phyloP scores from a whole-genome alignment of 1,284 basidiomycete genomes.

The Ustilago curta region DNA sequence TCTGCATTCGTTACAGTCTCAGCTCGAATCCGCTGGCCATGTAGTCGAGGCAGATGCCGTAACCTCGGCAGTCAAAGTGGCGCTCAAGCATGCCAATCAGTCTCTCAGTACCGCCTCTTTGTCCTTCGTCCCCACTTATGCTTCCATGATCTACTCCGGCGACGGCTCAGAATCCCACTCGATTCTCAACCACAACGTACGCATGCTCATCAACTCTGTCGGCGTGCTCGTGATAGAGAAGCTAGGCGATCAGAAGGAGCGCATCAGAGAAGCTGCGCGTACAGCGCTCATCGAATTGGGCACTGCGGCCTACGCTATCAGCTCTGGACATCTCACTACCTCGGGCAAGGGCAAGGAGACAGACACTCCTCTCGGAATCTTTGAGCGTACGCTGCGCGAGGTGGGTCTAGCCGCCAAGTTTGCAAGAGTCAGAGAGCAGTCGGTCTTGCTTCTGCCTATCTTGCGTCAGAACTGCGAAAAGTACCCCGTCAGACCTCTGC shows the following conservation, averaged over 20 bases:
- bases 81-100: slow-evolving; percentile 82
- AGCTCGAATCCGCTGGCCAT: slow-evolving; percentile 37
- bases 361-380: slow-evolving; percentile 79
- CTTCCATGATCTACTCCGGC: slow-evolving; percentile 46
- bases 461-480: slow-evolving; percentile 49
- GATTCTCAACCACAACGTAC: slow-evolving; percentile 42
- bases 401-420: slow-evolving; percentile 79
- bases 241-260: slow-evolving; percentile 81
- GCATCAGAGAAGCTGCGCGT: slow-evolving; percentile 79
- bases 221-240: slow-evolving; percentile 81
- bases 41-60: slow-evolving; percentile 55
- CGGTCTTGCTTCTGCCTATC: slow-evolving; percentile 42
- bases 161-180: slow-evolving; percentile 32
- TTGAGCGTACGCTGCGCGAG: slow-evolving; percentile 81
- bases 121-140: slow-evolving; percentile 59
- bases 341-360: slow-evolving; percentile 77
- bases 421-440: slow-evolving; percentile 74
- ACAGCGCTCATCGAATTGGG: slow-evolving; percentile 80
- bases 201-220: slow-evolving; percentile 74
- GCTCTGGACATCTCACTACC: slow-evolving; percentile 69
- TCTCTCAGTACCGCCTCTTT: slow-evolving; percentile 73
- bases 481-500: slow-evolving; percentile 85
- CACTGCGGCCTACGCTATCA: slow-evolving; percentile 76
- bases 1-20: slow-evolving; percentile 35
- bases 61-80: slow-evolving; percentile 75